Evolutionary conservation across 805 yeast genomes (phyloP), one percentile per base, ranked within the genome.

Genomic region (Yamadazyma insecticola): DNA sequence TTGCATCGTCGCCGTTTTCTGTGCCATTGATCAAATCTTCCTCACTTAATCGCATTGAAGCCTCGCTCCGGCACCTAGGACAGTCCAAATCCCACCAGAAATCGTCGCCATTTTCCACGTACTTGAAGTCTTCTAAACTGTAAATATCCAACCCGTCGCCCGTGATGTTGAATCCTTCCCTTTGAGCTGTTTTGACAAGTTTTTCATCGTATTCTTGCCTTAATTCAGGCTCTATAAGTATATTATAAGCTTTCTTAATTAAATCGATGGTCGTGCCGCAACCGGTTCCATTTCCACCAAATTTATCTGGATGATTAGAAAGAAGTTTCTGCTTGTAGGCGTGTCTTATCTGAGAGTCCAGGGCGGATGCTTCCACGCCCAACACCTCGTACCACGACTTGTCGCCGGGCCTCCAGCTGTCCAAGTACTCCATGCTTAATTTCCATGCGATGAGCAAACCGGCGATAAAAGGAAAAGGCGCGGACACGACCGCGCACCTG

Each of bases 291-390:
- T 11, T n/a, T 9, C 21, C 16, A 8, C 16, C 16, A 8, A 8
- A 32, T 39, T 88, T 89, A 51, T 90, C 97, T 1, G 97, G 97
- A 53, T 90, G 97, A 2, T 72, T 53, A 3, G 53, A 48, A 2
- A 90, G 60, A 5, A 90, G 65, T 11, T 71, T 70, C 20, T 53
- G 59, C 34, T 69, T 72, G 51, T 89, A 90, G 0, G 94, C 89
- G 6, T 51, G 50, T 40, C 75, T 78, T 16, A 89, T 65, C 10
- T 69, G 74, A 0, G 33, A 43, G 1, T 33, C 37, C 13, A 55
- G 37, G 3, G 73, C 69, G 3, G 55, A 50, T 2, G 63, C 55
- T 0, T 53, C 47, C 2, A 81, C 57, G 0, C 72, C 80, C n/a
- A 87, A 64, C 0, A 80, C 51, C 24, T 73, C 76, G 47, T 84